These are phyloP conservation scores for Nemania bipapillata DNA, from an alignment of 2,329 filamentous ascomycete genomes.

Conservation along the genomic window DNA sequence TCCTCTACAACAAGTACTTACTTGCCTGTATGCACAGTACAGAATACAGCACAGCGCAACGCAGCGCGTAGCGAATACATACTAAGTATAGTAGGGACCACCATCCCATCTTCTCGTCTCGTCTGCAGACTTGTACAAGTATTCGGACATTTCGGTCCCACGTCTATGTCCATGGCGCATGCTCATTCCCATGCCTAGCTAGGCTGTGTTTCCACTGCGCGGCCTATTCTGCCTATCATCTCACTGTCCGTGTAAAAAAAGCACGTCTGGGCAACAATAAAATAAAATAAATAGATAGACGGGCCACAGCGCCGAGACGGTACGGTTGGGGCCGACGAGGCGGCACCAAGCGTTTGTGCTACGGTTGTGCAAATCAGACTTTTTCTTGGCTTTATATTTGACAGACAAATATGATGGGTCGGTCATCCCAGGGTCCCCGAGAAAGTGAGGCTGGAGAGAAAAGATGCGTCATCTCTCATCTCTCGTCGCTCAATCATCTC, in stretches of 20 bases:
- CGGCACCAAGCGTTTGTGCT: conserved; percentile 20
- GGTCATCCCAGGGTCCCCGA: conserved; percentile 13
- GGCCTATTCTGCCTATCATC: conserved; percentile 27
- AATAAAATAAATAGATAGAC: not conserved
- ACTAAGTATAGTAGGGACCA: conserved; percentile 5
- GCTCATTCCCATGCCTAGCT: conserved; percentile 29
- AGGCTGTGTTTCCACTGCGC: conserved; percentile 29
- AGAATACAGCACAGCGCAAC: conserved; percentile 1
- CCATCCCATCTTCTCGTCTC: conserved; percentile 5
- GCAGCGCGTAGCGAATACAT: too few species aligned
- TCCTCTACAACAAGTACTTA: conserved; percentile 15
- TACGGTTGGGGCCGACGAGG: conserved; percentile 29
- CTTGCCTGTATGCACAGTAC: too few species aligned
- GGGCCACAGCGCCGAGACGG: conserved; percentile 32
- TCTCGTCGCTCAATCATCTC: too few species aligned
- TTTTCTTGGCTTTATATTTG: conserved; percentile 33
- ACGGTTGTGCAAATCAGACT: conserved; percentile 28
- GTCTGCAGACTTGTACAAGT: conserved; percentile 30
- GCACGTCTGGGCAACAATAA: conserved; percentile 22
- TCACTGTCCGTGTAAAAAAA: conserved; percentile 6
- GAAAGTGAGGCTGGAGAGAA: conserved; percentile 27
- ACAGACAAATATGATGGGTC: not conserved
- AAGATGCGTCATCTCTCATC: conserved; percentile 34
- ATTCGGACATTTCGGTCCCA: conserved; percentile 25
- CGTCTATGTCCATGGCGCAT: too few species aligned